Conservation (phyloP, 352 stramenopile species). For the Pythium myriotylum region DNA sequence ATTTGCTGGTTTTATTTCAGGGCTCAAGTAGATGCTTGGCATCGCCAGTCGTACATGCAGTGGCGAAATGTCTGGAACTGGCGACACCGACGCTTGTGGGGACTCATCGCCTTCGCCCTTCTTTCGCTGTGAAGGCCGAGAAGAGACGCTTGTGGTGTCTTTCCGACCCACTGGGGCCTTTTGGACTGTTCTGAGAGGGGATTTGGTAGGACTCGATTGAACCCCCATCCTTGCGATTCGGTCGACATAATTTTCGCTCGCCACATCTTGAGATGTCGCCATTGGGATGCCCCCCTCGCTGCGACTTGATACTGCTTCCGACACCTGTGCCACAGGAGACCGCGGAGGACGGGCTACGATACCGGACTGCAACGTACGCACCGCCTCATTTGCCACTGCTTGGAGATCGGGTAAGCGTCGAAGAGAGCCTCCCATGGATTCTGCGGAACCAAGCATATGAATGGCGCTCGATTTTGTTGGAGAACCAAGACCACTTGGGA, state of each 20-base stretch:
- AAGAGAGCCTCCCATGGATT: constrained; percentile 26
- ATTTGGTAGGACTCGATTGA: neutral
- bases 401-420: constrained; percentile 26
- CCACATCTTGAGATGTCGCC: no score
- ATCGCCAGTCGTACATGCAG: constrained; percentile 37
- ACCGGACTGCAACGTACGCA: constrained; percentile 10
- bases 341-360: constrained; percentile 8
- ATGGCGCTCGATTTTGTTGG: constrained; percentile 20
- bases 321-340: neutral
- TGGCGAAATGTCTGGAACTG: constrained; percentile 10
- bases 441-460: constrained; percentile 2
- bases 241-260: no score
- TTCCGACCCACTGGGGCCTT: constrained; percentile 1
- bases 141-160: neutral
- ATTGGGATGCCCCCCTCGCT: neutral
- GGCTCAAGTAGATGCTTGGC: constrained; percentile 45
- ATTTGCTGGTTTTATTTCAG: constrained; percentile 29
- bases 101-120: constrained; percentile 11
- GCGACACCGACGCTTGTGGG: neutral
- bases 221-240: neutral
- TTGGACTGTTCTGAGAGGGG: constrained; percentile 6
- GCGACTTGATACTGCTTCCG: constrained; percentile 11
- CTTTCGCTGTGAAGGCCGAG: neutral
- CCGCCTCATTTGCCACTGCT: constrained; percentile 4
- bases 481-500: constrained; percentile 28